These are phyloP conservation scores for Pelargonium cotyledonis DNA, from an alignment of 441 rosid species.

Conservation along the genomic window DNA sequence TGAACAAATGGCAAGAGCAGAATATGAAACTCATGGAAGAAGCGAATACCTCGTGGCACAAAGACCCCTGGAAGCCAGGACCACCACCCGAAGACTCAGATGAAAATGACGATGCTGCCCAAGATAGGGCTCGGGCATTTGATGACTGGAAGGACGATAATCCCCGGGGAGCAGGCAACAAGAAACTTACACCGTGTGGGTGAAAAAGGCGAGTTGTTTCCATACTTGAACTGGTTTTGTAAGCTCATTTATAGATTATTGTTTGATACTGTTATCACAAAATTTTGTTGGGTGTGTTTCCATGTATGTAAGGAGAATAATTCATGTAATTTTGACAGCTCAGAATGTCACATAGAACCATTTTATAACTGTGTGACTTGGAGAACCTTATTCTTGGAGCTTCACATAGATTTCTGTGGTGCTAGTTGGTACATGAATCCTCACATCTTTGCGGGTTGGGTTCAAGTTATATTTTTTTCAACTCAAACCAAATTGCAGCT, in stretches of 20 bases:
- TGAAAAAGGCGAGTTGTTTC: constrained; percentile 25
- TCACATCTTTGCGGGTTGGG: no score
- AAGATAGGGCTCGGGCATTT: constrained; percentile 68
- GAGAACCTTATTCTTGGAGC: no score
- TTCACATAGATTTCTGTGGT: no score
- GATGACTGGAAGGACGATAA: constrained; percentile 97
- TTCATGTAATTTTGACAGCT: background rate
- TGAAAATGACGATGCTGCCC: constrained; percentile 65
- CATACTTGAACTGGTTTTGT: background rate
- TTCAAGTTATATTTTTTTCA: no score
- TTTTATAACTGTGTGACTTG: background rate
- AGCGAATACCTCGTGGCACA: constrained; percentile 81
- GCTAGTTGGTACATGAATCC: no score
- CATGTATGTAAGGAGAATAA: background rate
- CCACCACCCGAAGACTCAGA: constrained; percentile 56
- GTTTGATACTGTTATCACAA: background rate
- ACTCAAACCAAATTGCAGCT: no score
- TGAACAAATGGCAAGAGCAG: constrained; percentile 88
- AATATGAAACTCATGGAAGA: constrained; percentile 72
- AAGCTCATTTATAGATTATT: background rate
- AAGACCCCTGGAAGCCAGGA: constrained; percentile 40
- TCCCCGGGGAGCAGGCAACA: constrained; percentile 97
- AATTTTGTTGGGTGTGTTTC: background rate
- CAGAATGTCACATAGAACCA: background rate
- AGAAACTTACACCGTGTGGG: constrained; percentile 94